Base-by-base conservation (phyloP, 129 eudicot species). In the Artemisia tridentata region DNA sequence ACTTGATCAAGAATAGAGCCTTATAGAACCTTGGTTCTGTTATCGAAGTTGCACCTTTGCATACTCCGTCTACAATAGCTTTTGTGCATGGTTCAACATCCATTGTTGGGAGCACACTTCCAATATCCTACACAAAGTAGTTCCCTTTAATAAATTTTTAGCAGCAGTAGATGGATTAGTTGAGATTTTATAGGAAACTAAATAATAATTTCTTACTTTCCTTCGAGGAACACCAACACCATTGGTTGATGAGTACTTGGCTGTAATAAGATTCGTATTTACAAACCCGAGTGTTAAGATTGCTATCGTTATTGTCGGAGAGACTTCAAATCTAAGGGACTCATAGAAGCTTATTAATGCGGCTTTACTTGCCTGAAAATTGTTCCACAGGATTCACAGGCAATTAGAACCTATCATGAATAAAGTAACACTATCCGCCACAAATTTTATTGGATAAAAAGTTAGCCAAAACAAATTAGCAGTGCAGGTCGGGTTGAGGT, bases 231-330 rank as follows among this genome's bases (percentile, higher is more conserved):
- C 48, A 55, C 72, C 69, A 31, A 67, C 71, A 59, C 67, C 74
- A 15, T 50, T 71, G 65, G 78, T 54, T 19, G 52, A 47, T 31
- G 52, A 47, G 48, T 75, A 53, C 29, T 65, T 49, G 29, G 71
- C 84, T 49, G 75, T 75, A 52, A 49, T 65, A 65, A 80, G 13
- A 29, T 70, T 65, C 49, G 84, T 63, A 14, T 80, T 58, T 19
- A 74, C 49, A 34, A 79, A 73, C 9, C 90, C 86, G 3, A 78
- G 83, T 11, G 81, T 77, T 16, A 75, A 71, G 11, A 82, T 69
- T 43, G 81, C 74, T 18, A 85, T 54, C 9, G 51, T 51, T 67
- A 85, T 49, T 31, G 48, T 74, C 0, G 80, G 63, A 31, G 7
- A 4, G 7, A 31, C 7, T 31, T 31, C 38, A 31, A 31, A 31